Conservation (phyloP, 2,329 filamentous ascomycete genomes). For the Microsporum audouinii region DNA sequence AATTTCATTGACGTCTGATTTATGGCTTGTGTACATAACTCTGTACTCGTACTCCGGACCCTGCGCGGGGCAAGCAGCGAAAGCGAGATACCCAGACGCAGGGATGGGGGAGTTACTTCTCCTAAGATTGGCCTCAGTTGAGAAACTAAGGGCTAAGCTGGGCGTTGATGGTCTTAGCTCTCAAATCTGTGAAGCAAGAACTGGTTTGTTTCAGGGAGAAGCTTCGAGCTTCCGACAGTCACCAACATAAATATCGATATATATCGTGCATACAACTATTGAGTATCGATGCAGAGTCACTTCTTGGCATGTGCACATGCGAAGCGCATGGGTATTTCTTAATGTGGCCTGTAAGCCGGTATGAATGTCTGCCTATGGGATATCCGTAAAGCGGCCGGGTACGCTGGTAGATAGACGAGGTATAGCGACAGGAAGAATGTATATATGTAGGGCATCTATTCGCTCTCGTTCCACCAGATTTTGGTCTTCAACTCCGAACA, state of each 20-base stretch:
- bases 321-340: not conserved
- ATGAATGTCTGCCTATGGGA: not conserved
- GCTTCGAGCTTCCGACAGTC: not conserved
- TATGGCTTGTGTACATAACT: not conserved
- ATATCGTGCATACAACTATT: not conserved
- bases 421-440: not conserved
- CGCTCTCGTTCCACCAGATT: not conserved
- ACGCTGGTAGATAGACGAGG: not conserved
- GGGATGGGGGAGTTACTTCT: not conserved
- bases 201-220: not conserved
- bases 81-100: not conserved
- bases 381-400: too few species aligned
- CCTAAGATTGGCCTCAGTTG: not conserved
- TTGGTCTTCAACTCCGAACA: not conserved
- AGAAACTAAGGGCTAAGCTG: not conserved
- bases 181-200: not conserved
- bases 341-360: not conserved
- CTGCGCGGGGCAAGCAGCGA: not conserved
- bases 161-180: not conserved
- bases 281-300: not conserved
- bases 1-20: not conserved
- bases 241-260: not conserved
- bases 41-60: not conserved
- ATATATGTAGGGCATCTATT: not conserved
- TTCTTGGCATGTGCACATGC: not conserved